phyloP scores from a whole-genome alignment of 2,329 filamentous ascomycete genomes.

The Dendrostoma leiphaemia region DNA sequence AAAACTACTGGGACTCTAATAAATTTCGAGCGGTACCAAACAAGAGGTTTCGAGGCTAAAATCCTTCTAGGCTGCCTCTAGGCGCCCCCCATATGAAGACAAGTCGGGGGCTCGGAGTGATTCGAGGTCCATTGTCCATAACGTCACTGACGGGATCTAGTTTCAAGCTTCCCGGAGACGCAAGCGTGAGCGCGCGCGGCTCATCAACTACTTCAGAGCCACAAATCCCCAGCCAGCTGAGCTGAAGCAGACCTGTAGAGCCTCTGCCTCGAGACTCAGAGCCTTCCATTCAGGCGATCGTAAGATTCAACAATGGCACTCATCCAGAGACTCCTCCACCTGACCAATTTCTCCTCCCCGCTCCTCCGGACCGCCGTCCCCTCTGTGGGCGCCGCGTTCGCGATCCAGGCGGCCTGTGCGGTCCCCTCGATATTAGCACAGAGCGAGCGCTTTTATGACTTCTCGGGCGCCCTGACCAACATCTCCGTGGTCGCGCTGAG shows the following conservation, averaged over 20 bases:
- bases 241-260: too few species aligned
- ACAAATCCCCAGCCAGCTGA: too few species aligned
- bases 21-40: neutral
- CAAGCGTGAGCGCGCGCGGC: too few species aligned
- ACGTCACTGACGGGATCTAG: conserved; percentile 10
- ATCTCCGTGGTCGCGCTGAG: conserved; percentile 62
- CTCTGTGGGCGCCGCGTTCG: conserved; percentile 59
- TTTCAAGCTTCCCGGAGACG: too few species aligned
- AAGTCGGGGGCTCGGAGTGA: conserved; percentile 13
- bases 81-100: neutral
- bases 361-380: conserved; percentile 63
- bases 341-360: conserved; percentile 60
- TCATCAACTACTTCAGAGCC: too few species aligned
- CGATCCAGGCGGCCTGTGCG: conserved; percentile 60
- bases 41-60: neutral
- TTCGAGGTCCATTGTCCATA: conserved; percentile 14
- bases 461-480: conserved; percentile 65
- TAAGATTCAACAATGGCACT: conserved; percentile 32
- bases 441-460: conserved; percentile 67
- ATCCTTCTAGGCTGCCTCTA: neutral
- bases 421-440: conserved; percentile 59
- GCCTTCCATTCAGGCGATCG: too few species aligned
- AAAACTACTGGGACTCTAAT: too few species aligned
- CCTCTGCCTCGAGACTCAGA: neutral
- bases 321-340: conserved; percentile 48